A percentile compares a stretch with the other conserved stretches of the same genome.
Conservation (phyloP, 2,329 filamentous ascomycete genomes). For the Ophiosphaerella narmari region DNA sequence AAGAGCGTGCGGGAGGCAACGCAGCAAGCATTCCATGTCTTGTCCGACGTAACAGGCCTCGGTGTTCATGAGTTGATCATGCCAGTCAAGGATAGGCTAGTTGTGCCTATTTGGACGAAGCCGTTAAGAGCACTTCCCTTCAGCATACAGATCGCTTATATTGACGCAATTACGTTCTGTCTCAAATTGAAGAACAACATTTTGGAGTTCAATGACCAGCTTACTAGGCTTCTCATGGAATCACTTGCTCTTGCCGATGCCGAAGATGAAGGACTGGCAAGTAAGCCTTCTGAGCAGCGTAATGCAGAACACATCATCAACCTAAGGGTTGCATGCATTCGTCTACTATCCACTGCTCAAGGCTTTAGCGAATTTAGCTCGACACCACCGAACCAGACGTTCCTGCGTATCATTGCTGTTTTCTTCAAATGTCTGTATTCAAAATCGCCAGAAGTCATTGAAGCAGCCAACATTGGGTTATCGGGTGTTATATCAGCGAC, state of each 20-base stretch:
- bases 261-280: conserved; percentile 88
- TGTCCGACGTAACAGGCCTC: conserved; percentile 76
- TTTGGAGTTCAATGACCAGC: conserved; percentile 86
- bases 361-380: conserved; percentile 89
- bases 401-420: conserved; percentile 76
- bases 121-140: conserved; percentile 91
- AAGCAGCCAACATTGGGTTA: conserved; percentile 88
- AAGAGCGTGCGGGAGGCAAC: conserved; percentile 89
- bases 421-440: conserved; percentile 99
- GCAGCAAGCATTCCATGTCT: conserved; percentile 76
- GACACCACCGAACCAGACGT: conserved; percentile 67
- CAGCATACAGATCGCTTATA: conserved; percentile 94
- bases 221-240: conserved; percentile 90
- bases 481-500: conserved; percentile 86
- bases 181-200: conserved; percentile 87
- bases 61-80: conserved; percentile 87
- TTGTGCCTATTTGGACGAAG: conserved; percentile 94
- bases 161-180: conserved; percentile 96
- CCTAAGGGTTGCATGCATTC: conserved; percentile 89
- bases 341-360: conserved; percentile 90
- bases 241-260: conserved; percentile 92
- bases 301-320: conserved; percentile 95
- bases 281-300: conserved; percentile 82
- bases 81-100: conserved; percentile 85
- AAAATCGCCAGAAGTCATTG: conserved; percentile 87